Conservation (phyloP, 345 rosid species). For the Cardiospermum halicacabum region DNA sequence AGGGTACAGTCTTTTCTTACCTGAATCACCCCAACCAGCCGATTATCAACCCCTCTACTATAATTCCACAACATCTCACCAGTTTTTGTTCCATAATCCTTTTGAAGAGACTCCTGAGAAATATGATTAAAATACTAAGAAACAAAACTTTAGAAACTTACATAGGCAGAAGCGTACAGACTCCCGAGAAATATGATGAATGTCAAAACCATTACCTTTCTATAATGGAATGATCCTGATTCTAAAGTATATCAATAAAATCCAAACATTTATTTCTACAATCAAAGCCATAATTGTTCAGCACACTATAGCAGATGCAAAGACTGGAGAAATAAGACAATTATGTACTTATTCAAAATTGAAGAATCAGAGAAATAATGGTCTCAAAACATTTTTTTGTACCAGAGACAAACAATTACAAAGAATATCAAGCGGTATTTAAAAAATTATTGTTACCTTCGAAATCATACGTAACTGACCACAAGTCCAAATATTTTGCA, state of each 20-base stretch:
- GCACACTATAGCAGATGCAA: neutral
- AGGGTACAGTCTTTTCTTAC: slow-evolving; percentile 28
- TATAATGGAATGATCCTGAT: neutral
- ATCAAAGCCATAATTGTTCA: neutral
- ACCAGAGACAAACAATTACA: slow-evolving; percentile 9
- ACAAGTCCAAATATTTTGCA: slow-evolving; percentile 57
- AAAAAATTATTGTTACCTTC: slow-evolving; percentile 42
- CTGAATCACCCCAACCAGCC: slow-evolving; percentile 70
- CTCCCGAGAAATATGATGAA: slow-evolving; percentile 34
- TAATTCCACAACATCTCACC: slow-evolving; percentile 98
- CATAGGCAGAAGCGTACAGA: no score
- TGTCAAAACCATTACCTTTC: slow-evolving; percentile 3
- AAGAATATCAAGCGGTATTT: slow-evolving; percentile 2
- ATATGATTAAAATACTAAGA: slow-evolving; percentile 1
- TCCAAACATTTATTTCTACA: neutral
- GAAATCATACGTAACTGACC: slow-evolving; percentile 69
- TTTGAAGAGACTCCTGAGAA: slow-evolving; percentile 68
- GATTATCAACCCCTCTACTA: slow-evolving; percentile 82
- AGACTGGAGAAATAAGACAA: no score
- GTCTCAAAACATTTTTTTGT: slow-evolving; percentile 5
- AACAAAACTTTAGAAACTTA: no score
- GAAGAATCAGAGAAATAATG: neutral
- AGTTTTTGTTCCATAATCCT: slow-evolving; percentile 80
- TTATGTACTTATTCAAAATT: no score
- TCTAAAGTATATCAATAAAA: neutral